phyloP scores from a whole-genome alignment of 345 rosid species.

The Trapa incisa region DNA sequence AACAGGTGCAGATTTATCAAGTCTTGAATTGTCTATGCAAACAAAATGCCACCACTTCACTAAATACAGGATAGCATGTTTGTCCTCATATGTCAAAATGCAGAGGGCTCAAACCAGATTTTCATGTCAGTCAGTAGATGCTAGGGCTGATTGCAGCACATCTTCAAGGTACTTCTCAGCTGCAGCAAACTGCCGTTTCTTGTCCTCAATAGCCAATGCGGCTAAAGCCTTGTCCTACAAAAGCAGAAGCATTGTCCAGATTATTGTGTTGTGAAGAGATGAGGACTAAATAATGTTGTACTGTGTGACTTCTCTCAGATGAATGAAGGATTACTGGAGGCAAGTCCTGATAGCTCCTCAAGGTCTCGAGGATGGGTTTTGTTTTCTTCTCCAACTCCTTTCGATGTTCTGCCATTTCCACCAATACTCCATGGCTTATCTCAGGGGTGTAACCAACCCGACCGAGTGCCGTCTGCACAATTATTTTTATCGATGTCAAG shows the following conservation, averaged over 20 bases:
- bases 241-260: not conserved
- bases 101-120: not conserved
- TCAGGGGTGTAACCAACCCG: conserved; percentile 85
- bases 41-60: not conserved
- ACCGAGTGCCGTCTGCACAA: conserved; percentile 57
- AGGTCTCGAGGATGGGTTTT: conserved; percentile 74
- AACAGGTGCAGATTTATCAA: not conserved
- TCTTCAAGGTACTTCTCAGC: conserved; percentile 91
- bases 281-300: not conserved
- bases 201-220: conserved; percentile 87
- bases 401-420: conserved; percentile 78
- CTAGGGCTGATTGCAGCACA: conserved; percentile 71
- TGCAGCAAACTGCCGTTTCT: conserved; percentile 75
- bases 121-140: conserved; percentile 22
- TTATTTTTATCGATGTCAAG: not conserved
- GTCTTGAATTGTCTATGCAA: not conserved
- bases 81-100: not conserved
- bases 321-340: conserved; percentile 51
- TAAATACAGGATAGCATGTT: not conserved
- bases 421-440: conserved; percentile 75
- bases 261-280: not conserved
- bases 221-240: conserved; percentile 87
- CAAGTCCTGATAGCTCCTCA: conserved; percentile 93
- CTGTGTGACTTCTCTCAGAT: not conserved
- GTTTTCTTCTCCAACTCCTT: conserved; percentile 86